phyloP scores from a whole-genome alignment of 495 filamentous ascomycete species.

The Aspergillus conjunctus region DNA sequence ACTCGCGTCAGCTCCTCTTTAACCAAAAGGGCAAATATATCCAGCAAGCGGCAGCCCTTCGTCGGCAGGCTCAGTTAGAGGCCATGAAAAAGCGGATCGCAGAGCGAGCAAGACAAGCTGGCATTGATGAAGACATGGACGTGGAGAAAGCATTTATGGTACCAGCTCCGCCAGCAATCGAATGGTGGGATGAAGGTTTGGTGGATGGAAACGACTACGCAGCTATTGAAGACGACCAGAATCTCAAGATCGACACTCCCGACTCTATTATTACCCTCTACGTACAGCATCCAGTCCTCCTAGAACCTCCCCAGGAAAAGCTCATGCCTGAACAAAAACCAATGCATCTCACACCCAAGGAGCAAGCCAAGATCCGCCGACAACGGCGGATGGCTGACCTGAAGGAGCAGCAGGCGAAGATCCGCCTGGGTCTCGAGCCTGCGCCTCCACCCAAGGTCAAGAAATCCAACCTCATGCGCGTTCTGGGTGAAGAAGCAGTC shows the following conservation, averaged over 20 bases:
- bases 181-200: constrained; percentile 97
- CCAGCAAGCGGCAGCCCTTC: constrained; percentile 82
- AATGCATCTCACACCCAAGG: constrained; percentile 88
- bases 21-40: constrained; percentile 98
- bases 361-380: constrained; percentile 87
- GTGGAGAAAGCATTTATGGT: constrained; percentile 87
- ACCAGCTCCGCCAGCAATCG: constrained; percentile 79
- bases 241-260: constrained; percentile 71
- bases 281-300: constrained; percentile 89
- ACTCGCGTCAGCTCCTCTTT: constrained; percentile 78
- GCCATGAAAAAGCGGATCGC: constrained; percentile 93
- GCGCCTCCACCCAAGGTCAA: constrained; percentile 94
- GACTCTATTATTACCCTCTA: constrained; percentile 88
- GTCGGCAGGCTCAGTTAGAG: constrained; percentile 85
- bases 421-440: constrained; percentile 83
- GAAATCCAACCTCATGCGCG: constrained; percentile 94
- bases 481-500: constrained; percentile 95
- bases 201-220: constrained; percentile 74
- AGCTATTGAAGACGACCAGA: constrained; percentile 60
- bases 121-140: constrained; percentile 88
- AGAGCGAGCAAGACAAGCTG: constrained; percentile 76
- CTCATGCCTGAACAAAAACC: constrained; percentile 77
- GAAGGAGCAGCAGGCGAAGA: constrained; percentile 96
- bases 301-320: constrained; percentile 89
- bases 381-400: constrained; percentile 88